Conservation (phyloP, 2,329 filamentous ascomycete species). For the Alternaria atra region DNA sequence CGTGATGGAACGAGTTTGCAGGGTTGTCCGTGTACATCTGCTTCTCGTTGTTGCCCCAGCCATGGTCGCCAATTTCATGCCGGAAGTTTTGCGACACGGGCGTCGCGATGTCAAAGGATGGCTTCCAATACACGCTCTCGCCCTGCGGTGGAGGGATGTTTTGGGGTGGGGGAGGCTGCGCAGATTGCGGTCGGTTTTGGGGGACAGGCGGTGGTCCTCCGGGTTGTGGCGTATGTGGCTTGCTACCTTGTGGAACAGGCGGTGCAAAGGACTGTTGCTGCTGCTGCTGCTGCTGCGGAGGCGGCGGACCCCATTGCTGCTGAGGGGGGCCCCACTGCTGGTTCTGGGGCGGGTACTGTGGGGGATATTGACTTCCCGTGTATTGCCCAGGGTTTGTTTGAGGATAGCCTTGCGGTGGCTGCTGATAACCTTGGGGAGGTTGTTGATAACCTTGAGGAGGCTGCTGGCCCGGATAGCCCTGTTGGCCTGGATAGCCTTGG, state of each 20-base stretch:
- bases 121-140: slow-evolving; percentile 61
- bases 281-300: slow-evolving; percentile 31
- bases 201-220: slow-evolving; percentile 34
- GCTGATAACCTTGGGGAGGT: slow-evolving; percentile 27
- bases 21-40: slow-evolving; percentile 64
- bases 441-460: slow-evolving; percentile 29
- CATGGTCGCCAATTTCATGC: slow-evolving; percentile 65
- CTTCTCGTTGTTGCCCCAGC: slow-evolving; percentile 70
- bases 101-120: slow-evolving; percentile 58
- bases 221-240: slow-evolving; percentile 39
- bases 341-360: slow-evolving; percentile 30
- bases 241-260: slow-evolving; percentile 43
- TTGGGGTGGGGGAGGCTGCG: slow-evolving; percentile 43
- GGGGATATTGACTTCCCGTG: slow-evolving; percentile 31
- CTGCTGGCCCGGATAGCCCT: slow-evolving; percentile 28
- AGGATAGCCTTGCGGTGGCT: slow-evolving; percentile 13
- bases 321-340: slow-evolving; percentile 26
- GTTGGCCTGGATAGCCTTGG: slow-evolving; percentile 28
- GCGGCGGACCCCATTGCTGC: slow-evolving; percentile 34
- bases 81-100: slow-evolving; percentile 63
- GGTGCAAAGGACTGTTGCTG: slow-evolving; percentile 36
- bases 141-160: slow-evolving; percentile 33
- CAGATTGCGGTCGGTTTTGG: slow-evolving; percentile 38
- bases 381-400: slow-evolving; percentile 25
- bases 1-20: slow-evolving; percentile 64